Base-by-base conservation (phyloP, 139 green algal genomes). In the Choricystis sp. region DNA sequence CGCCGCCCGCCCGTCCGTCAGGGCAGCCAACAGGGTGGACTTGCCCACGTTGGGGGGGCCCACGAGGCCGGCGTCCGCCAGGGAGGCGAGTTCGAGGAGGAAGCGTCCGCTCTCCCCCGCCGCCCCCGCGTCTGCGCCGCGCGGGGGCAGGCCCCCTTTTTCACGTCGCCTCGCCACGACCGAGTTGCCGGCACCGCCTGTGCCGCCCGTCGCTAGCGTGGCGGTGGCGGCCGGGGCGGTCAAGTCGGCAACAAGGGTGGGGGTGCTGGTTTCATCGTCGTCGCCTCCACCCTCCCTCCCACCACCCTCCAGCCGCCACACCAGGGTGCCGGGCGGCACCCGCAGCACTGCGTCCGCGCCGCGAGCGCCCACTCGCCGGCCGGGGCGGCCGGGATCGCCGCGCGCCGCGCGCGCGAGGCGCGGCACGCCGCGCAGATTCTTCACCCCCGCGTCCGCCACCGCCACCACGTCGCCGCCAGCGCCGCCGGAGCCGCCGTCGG, bases 31-130 rank as follows among this genome's bases (percentile, higher is more conserved):
- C 57, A 89, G 72, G 0, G 75, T 81, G 75, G 79, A 86, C 66
- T 88, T 88, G 57, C 82, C 82, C 0, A 73, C 82, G 62, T 88
- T 88, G 23, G 82, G 82, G 28, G 78, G 56, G 30, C 75, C 79
- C 57, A 88, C 82, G 23, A 89, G 64, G 20, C 71, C 82, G 24
- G 85, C 65, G 26, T 86, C 79, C 26, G 79, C 79, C 57, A 84
- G 64, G 24, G 78, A 57, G 59, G 69, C 66, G 24, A 78, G 59
- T 66, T 80, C 71, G 59, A 87, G 65, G 26, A 67, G 20, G 25
- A 83, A 49, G 65, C 68, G 29, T 21, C 56, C 62, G 29, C 31
- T 30, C 68, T 79, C 62, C 26, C 69, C 74, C 56, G 57, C 65
- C 29, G 29, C 24, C 23, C 66, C 59, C 31, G 59, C 59, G n/a